These are phyloP conservation scores for Solanum stenotomum DNA, from an alignment of 257 asterid genomes.

Conservation along the genomic window DNA sequence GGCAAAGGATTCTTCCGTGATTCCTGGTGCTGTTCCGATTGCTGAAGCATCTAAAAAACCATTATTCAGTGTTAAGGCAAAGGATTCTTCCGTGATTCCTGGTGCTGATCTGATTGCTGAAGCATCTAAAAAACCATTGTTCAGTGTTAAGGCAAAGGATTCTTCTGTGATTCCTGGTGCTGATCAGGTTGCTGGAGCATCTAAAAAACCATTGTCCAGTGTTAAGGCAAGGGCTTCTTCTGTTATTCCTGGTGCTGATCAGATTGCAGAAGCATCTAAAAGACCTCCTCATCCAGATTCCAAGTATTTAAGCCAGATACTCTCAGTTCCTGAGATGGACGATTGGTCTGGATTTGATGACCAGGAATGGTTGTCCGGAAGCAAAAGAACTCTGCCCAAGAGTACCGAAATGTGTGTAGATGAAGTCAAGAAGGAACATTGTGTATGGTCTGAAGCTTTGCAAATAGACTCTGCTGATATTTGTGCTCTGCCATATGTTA, in stretches of 20 bases:
- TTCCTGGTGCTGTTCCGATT: slow-evolving; percentile 15
- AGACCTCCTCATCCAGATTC: slow-evolving; percentile 74
- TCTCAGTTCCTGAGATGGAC: slow-evolving; percentile 38
- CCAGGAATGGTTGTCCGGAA: slow-evolving; percentile 53
- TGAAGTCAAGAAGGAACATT: slow-evolving; percentile 13
- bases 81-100: slow-evolving; percentile 12
- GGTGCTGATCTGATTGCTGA: slow-evolving; percentile 14
- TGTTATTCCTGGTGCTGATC: slow-evolving; percentile 14
- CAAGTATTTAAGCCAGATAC: slow-evolving; percentile 38
- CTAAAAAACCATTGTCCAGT: slow-evolving; percentile 23
- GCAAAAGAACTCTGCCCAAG: slow-evolving; percentile 17
- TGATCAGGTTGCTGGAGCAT: slow-evolving; percentile 20
- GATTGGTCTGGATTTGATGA: slow-evolving; percentile 42
- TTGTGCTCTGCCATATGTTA: slow-evolving; percentile 64
- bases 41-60: slow-evolving; percentile 28
- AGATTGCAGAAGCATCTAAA: slow-evolving; percentile 18
- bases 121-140: slow-evolving; percentile 24
- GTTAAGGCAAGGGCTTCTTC: slow-evolving; percentile 24
- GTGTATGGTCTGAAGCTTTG: slow-evolving; percentile 60
- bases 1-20: slow-evolving; percentile 16
- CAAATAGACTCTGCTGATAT: slow-evolving; percentile 52
- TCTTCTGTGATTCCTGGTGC: slow-evolving; percentile 6
- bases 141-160: slow-evolving; percentile 22
- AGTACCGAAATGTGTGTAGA: slow-evolving; percentile 7
- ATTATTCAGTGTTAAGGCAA: slow-evolving; percentile 19